Base-by-base conservation (phyloP, 192 early-diverging fungal genomes). In the Kickxella alabastrina region DNA sequence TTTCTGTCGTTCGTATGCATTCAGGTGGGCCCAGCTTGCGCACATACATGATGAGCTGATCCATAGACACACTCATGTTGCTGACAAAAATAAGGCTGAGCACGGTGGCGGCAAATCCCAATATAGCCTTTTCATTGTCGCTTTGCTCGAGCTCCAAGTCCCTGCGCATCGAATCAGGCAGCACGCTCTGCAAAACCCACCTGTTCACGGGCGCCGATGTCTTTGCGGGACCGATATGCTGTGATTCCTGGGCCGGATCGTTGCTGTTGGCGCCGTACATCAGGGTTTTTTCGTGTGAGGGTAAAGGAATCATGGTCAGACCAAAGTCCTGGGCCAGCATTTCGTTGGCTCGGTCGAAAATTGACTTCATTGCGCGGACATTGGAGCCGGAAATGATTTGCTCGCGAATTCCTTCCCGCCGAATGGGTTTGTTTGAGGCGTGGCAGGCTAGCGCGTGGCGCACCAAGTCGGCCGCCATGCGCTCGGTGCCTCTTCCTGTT, bases 31-130 rank as follows among this genome's bases (percentile, higher is more conserved):
- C 66, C 13, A 76, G 54, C 57, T 62, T 65, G 21, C 65, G 60
- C 49, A 76, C 66, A 24, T 61, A 68, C 49, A 76, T 18, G 18
- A 61, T 50, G 13, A 74, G 64, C 59, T 74, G 71, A 14, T 67
- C 73, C n/a, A 51, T 23, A 3, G 49, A 17, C 47, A 76, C 35
- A 31, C 66, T 62, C 65, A 68, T 76, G n/a, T 76, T 76, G 43
- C 54, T 76, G 10, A 76, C 73, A 48, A 76, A 69, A 12, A 76
- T 51, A 31, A 76, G 66, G 55, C 65, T 68, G 12, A 76, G 62
- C 4, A 76, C 73, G 3, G 35, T 49, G 14, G 66, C 57, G 3
- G 66, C 65, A 58, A 76, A 69, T 12, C 73, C 73, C 7, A 59
- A 10, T 1, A 57, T 47, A 4, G 46, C 40, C 29, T 35, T 18